phyloP scores from a whole-genome alignment of 768 basidiomycete genomes.

The Auricularia heimuer region DNA sequence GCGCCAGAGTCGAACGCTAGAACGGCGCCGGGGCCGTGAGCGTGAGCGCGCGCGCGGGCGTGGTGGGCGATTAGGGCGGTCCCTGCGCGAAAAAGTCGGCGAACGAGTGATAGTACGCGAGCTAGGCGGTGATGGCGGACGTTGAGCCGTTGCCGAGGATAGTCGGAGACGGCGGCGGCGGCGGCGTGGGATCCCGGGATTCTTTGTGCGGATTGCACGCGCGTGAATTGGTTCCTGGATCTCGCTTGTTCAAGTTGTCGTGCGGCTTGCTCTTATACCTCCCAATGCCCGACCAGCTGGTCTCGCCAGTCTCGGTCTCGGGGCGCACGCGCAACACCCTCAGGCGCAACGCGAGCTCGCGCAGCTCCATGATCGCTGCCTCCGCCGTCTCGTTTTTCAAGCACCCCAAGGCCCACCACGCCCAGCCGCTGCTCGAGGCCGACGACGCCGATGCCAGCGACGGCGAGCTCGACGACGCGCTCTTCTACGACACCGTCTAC shows the following conservation, averaged over 20 bases:
- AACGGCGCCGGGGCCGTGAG: too few relatives aligned
- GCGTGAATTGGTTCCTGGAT: neutral
- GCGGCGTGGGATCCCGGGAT: neutral
- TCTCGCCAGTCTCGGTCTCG: neutral
- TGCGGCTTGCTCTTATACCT: neutral
- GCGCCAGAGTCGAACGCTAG: too few relatives aligned
- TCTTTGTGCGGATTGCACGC: neutral
- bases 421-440: neutral
- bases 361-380: neutral
- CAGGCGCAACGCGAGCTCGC: neutral
- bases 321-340: neutral
- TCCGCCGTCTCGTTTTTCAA: constrained; percentile 1
- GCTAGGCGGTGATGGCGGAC: too few relatives aligned
- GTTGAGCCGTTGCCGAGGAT: too few relatives aligned
- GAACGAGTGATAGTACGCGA: neutral
- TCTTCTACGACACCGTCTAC: constrained; percentile 1
- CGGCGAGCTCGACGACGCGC: neutral
- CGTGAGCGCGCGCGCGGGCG: too few relatives aligned
- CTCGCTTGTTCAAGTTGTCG: too few relatives aligned
- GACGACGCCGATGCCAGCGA: neutral
- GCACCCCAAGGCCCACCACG: neutral
- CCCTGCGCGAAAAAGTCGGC: neutral
- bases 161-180: too few relatives aligned
- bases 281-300: neutral
- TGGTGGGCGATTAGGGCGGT: too few relatives aligned